Conservation (phyloP, 306 rosid genomes). For the Vachellia pachyceras region DNA sequence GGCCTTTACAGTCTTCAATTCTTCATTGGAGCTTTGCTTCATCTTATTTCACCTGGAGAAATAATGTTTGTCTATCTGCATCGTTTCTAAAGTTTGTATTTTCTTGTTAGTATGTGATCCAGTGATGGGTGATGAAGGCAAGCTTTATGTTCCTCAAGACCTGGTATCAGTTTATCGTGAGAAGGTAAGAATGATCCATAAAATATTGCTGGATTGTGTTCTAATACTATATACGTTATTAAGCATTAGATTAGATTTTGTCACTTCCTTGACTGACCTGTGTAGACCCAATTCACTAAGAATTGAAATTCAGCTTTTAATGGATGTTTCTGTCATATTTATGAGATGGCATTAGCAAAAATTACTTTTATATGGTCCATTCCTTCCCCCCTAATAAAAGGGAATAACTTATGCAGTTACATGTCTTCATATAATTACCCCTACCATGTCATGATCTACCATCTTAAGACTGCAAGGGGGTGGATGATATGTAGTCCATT, state of each 20-base stretch:
- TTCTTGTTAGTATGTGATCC: conserved; percentile 87
- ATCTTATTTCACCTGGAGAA: conserved; percentile 15
- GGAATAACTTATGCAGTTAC: background rate
- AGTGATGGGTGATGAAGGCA: conserved; percentile 98
- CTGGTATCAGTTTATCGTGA: conserved; percentile 89
- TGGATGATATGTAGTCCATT: conserved; percentile 9
- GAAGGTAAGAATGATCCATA: conserved; percentile 61
- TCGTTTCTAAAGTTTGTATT: conserved; percentile 36
- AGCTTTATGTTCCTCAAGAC: conserved; percentile 86
- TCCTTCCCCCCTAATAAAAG: background rate
- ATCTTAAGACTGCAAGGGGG: background rate
- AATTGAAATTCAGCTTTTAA: conserved; percentile 29
- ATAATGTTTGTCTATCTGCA: conserved; percentile 7
- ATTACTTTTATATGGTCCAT: conserved; percentile 21
- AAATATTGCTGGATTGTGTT: conserved; percentile 43
- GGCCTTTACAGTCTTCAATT: conserved; percentile 22
- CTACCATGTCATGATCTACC: background rate
- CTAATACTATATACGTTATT: conserved; percentile 28
- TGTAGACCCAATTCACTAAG: conserved; percentile 15
- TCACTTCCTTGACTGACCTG: conserved; percentile 31
- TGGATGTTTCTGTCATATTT: conserved; percentile 1
- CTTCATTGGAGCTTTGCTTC: background rate
- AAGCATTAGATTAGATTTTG: conserved; percentile 15
- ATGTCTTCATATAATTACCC: background rate
- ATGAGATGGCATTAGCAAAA: conserved; percentile 12